phyloP scores from a whole-genome alignment of 78 protist genomes.

The Pirum gemmata region DNA sequence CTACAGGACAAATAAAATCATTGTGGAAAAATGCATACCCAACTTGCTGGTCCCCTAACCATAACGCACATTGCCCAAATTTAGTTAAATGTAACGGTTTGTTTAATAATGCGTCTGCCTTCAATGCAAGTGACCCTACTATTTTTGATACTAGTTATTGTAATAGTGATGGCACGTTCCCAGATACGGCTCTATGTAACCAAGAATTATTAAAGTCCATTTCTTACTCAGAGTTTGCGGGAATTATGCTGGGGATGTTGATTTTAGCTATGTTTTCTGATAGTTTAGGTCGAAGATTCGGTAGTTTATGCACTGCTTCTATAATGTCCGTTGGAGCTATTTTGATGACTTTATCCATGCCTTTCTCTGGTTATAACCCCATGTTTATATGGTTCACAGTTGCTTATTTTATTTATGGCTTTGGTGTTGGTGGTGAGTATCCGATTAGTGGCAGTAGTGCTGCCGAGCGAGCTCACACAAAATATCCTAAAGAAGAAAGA shows the following conservation, averaged over 20 bases:
- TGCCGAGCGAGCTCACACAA: constrained; percentile 33
- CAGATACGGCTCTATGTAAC: background rate
- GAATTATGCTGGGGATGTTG: constrained; percentile 27
- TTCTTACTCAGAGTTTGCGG: constrained; percentile 37
- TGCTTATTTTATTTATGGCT: constrained; percentile 37
- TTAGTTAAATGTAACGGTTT: background rate
- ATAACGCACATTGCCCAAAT: constrained; percentile 13
- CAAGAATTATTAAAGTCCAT: constrained; percentile 12
- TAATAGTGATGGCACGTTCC: constrained; percentile 16
- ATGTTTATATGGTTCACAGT: constrained; percentile 33
- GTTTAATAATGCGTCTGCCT: too few relatives aligned
- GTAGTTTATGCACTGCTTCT: constrained; percentile 23
- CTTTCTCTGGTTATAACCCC: background rate
- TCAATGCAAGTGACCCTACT: background rate
- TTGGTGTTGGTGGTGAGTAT: constrained; percentile 47
- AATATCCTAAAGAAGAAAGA: background rate
- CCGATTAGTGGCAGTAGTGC: constrained; percentile 38
- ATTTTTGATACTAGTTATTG: background rate
- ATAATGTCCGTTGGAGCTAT: constrained; percentile 23
- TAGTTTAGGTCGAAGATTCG: constrained; percentile 13
- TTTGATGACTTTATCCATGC: constrained; percentile 5
- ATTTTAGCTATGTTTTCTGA: constrained; percentile 1
- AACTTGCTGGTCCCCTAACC: constrained; percentile 3
- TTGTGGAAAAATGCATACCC: constrained; percentile 32
- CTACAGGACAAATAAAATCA: constrained; percentile 27